Evolutionary conservation across 176 grass and related monocot species (phyloP).

Genomic region (Olyra latifolia): DNA sequence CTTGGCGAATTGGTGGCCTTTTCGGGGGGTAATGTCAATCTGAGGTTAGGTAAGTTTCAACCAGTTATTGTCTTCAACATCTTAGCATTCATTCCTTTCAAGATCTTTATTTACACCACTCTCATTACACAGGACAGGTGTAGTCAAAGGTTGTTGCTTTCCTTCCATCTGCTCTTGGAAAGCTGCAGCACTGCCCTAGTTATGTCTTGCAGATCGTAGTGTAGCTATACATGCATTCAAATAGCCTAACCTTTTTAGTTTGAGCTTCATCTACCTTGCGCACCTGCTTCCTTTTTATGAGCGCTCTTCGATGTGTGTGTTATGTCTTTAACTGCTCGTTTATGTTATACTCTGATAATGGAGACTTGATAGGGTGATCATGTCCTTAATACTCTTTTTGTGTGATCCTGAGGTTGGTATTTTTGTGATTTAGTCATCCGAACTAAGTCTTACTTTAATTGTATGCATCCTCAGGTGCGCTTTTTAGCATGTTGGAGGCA

Average conservation of each 20-base stretch:
- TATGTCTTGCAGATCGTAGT: conserved; percentile 48
- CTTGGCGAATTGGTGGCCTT: conserved; percentile 30
- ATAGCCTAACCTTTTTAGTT: conserved; percentile 27
- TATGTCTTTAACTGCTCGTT: conserved; percentile 20
- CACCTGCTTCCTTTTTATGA: too few species aligned
- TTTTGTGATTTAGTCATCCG: conserved; percentile 23
- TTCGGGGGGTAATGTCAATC: conserved; percentile 23
- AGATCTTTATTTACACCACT: conserved; percentile 52
- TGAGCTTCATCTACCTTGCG: conserved; percentile 19
- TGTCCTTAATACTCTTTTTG: background rate
- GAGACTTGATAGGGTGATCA: conserved; percentile 24
- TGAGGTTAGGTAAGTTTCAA: conserved; percentile 52
- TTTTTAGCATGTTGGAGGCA: conserved; percentile 27
- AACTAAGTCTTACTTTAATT: conserved; percentile 21
- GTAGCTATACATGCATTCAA: conserved; percentile 51
- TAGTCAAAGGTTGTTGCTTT: conserved; percentile 73
- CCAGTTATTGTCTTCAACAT: conserved; percentile 32
- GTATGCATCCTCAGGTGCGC: conserved; percentile 1
- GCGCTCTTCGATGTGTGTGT: conserved; percentile 14
- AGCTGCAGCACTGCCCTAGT: conserved; percentile 48
- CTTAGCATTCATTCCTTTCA: conserved; percentile 48
- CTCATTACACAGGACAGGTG: conserved; percentile 38
- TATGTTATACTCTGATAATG: conserved; percentile 9
- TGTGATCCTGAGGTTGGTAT: conserved; percentile 3
- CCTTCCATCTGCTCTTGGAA: conserved; percentile 40